Evolutionary conservation across 345 rosid genomes (phyloP).

Genomic region (Eucalyptus leucophloia): DNA sequence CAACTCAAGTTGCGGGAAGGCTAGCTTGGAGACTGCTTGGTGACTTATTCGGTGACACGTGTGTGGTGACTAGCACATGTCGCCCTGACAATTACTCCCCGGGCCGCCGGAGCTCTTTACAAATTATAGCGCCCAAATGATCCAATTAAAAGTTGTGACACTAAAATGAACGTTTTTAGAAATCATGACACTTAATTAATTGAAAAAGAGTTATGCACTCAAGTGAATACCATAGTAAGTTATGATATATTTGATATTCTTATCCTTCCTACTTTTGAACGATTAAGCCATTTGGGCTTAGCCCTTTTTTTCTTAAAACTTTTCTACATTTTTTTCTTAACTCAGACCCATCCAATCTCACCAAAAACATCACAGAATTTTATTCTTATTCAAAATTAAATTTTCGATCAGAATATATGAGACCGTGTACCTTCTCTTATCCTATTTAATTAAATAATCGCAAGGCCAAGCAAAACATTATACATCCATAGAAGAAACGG

Average conservation of each 20-base stretch:
- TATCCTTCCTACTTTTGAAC: background rate
- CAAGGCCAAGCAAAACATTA: background rate
- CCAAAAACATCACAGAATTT: background rate
- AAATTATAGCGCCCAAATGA: too few relatives aligned
- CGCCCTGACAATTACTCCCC: too few relatives aligned
- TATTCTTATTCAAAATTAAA: background rate
- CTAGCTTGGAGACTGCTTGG: too few relatives aligned
- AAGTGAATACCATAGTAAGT: background rate
- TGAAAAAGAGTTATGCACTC: background rate
- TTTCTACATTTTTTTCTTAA: background rate
- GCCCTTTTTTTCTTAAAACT: background rate
- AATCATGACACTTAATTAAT: too few relatives aligned
- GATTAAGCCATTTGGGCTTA: background rate
- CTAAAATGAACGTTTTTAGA: too few relatives aligned
- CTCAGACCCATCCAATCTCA: background rate
- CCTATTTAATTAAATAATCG: background rate
- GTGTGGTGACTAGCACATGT: too few relatives aligned
- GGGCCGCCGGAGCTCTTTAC: too few relatives aligned
- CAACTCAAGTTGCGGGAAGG: too few relatives aligned
- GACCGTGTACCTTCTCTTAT: background rate
- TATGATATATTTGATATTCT: background rate
- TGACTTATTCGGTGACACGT: too few relatives aligned
- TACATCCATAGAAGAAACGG: background rate
- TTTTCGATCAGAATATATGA: background rate
- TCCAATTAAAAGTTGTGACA: background rate